Conservation (phyloP, 257 asterid species). For the Solanum etuberosum region DNA sequence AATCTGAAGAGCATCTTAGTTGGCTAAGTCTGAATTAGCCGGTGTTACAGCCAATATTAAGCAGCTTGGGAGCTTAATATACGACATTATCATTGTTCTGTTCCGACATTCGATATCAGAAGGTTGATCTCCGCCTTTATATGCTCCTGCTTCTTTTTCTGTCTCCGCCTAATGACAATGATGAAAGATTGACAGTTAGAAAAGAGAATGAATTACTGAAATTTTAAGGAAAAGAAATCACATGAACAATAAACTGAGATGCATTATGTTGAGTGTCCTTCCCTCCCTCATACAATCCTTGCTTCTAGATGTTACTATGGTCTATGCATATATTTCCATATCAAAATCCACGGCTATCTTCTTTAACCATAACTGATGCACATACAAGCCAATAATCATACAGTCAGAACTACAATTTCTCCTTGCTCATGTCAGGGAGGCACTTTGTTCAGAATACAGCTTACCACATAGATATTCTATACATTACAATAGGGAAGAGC, state of each 20-base stretch:
- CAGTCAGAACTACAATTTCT: not conserved
- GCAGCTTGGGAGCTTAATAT: conserved; percentile 54
- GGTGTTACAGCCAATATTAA: conserved; percentile 91
- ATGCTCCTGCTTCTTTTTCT: conserved; percentile 75
- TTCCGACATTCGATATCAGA: conserved; percentile 88
- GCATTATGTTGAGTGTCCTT: not conserved
- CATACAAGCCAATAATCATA: not conserved
- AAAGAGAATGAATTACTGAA: not conserved
- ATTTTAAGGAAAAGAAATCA: not conserved
- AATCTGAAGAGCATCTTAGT: conserved; percentile 97
- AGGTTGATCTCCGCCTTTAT: conserved; percentile 92
- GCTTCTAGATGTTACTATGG: not conserved
- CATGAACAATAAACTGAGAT: not conserved
- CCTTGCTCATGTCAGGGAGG: not conserved
- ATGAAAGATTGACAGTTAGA: not conserved
- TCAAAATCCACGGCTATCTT: not conserved
- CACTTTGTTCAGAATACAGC: not conserved
- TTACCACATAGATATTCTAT: too few relatives aligned
- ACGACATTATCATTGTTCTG: conserved; percentile 86
- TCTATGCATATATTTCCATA: not conserved
- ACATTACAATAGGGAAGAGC: not conserved
- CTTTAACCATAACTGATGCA: not conserved
- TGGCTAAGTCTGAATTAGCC: conserved; percentile 93
- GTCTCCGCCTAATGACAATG: conserved; percentile 53
- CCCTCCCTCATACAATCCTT: not conserved